These are phyloP conservation scores for Phytopythium litorale DNA, from an alignment of 352 stramenopile genomes.

Conservation along the genomic window DNA sequence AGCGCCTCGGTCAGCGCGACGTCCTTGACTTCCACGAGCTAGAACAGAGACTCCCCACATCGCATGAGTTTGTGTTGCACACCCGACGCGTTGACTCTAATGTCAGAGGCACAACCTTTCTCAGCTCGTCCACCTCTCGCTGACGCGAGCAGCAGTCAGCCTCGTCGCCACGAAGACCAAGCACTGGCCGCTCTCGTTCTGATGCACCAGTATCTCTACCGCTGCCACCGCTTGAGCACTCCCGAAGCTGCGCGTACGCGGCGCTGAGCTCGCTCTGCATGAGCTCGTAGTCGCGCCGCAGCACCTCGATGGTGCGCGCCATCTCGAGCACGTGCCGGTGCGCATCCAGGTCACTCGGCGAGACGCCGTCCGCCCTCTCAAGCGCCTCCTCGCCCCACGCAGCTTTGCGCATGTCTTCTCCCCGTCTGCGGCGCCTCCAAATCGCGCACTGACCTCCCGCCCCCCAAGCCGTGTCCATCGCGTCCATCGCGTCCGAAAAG, in stretches of 20 bases:
- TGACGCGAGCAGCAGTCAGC: constrained; percentile 2
- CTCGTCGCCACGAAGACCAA: background rate
- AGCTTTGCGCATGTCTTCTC: background rate
- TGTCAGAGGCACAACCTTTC: background rate
- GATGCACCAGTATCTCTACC: background rate
- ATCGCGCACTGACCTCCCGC: background rate
- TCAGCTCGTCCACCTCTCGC: constrained; percentile 7
- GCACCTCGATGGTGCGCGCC: constrained; percentile 54
- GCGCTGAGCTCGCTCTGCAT: constrained; percentile 46
- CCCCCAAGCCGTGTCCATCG: too few species aligned
- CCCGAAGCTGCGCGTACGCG: constrained; percentile 53
- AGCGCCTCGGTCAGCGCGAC: constrained; percentile 47
- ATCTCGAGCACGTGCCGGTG: constrained; percentile 66
- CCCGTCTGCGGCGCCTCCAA: background rate
- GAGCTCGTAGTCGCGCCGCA: constrained; percentile 53
- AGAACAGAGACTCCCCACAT: background rate
- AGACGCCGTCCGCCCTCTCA: constrained; percentile 1
- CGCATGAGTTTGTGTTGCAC: background rate
- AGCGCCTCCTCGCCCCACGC: background rate
- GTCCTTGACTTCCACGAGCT: constrained; percentile 51
- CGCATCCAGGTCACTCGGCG: constrained; percentile 30
- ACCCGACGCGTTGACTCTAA: background rate
- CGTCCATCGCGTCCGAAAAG: background rate
- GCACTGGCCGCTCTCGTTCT: background rate
- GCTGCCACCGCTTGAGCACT: constrained; percentile 7